Percentiles rank a stretch among this genome's conserved stretches.
Evolutionary conservation across 371 early-diverging fungal genomes (phyloP).

Genomic region (Mucor velutinosus): DNA sequence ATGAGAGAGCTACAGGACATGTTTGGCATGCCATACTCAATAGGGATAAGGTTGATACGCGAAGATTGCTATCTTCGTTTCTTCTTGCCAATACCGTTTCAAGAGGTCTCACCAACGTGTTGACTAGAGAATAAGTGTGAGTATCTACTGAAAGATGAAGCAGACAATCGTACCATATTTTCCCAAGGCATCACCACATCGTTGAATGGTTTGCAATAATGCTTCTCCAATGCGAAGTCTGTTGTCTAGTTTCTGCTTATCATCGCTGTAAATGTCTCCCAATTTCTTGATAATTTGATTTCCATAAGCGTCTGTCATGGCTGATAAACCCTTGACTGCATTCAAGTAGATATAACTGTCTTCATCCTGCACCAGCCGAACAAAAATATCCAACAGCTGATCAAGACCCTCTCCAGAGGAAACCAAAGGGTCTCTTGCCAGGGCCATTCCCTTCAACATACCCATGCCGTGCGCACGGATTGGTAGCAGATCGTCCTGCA

Average conservation of each 20-base stretch:
- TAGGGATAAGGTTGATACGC: slow-evolving; percentile 74
- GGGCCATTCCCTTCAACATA: slow-evolving; percentile 76
- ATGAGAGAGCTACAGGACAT: slow-evolving; percentile 69
- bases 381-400: slow-evolving; percentile 71
- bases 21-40: slow-evolving; percentile 75
- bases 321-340: slow-evolving; percentile 82
- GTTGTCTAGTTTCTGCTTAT: slow-evolving; percentile 64
- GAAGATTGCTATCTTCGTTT: slow-evolving; percentile 40
- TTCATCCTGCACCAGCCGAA: slow-evolving; percentile 72
- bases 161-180: slow-evolving; percentile 57
- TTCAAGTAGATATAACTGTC: slow-evolving; percentile 91
- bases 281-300: slow-evolving; percentile 67
- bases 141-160: neutral
- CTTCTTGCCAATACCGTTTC: slow-evolving; percentile 60
- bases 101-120: slow-evolving; percentile 66
- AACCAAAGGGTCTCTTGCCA: slow-evolving; percentile 61
- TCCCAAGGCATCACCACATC: slow-evolving; percentile 77
- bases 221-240: slow-evolving; percentile 88
- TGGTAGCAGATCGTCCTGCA: slow-evolving; percentile 80
- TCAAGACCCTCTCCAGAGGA: slow-evolving; percentile 57
- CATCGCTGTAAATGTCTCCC: slow-evolving; percentile 64
- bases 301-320: slow-evolving; percentile 81
- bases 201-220: slow-evolving; percentile 80
- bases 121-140: slow-evolving; percentile 32
- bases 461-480: slow-evolving; percentile 88